phyloP scores from a whole-genome alignment of 768 basidiomycete species.

The Cubamyces sp. region DNA sequence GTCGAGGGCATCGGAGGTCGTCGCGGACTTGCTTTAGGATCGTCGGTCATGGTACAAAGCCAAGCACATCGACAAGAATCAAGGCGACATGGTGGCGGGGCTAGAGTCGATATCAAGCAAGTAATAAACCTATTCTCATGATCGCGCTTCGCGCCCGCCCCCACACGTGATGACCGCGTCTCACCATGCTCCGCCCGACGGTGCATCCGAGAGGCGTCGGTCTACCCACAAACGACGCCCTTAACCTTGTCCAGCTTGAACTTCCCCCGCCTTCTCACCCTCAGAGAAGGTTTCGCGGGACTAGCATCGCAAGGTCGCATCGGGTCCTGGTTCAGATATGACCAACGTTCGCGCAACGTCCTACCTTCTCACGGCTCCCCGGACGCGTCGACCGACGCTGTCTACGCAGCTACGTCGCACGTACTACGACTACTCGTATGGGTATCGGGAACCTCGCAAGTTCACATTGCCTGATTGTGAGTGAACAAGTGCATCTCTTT shows the following conservation, averaged over 20 bases:
- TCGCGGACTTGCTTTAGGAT: no score
- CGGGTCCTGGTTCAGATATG: background rate
- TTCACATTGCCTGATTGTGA: conserved; percentile 75
- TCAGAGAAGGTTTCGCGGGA: background rate
- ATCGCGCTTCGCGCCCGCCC: conserved; percentile 1
- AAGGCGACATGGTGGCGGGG: no score
- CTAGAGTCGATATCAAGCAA: no score
- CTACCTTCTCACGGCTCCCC: conserved; percentile 18
- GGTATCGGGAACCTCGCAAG: conserved; percentile 66
- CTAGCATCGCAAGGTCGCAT: background rate
- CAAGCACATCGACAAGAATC: no score
- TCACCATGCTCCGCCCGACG: conserved; percentile 14
- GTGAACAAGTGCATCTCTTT: conserved; percentile 31
- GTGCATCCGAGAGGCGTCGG: background rate
- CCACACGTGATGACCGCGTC: conserved; percentile 23
- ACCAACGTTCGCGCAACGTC: conserved; percentile 11
- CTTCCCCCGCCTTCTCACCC: background rate
- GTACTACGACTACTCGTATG: conserved; percentile 84
- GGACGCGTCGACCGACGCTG: conserved; percentile 22
- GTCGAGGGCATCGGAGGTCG: no score
- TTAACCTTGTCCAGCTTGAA: background rate
- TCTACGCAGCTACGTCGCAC: conserved; percentile 12
- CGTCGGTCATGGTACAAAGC: no score
- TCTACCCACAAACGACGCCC: background rate
- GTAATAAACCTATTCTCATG: background rate